phyloP scores from a whole-genome alignment of 768 basidiomycete genomes.

The Pulveroboletus sp. region DNA sequence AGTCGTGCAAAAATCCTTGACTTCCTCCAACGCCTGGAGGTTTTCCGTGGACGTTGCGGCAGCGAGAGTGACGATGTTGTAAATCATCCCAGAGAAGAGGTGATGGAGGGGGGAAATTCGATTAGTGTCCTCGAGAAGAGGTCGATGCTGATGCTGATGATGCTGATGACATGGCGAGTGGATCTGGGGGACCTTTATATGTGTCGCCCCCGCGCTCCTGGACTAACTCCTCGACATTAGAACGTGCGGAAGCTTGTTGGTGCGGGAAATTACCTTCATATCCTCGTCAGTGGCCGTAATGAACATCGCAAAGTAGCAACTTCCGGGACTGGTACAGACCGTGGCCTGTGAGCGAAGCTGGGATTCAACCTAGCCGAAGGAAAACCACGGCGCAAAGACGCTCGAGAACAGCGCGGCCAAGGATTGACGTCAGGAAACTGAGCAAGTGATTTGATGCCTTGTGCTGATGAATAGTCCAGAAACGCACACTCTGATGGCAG shows the following conservation, averaged over 20 bases:
- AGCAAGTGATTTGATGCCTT: slow-evolving; percentile 14
- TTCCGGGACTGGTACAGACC: slow-evolving; percentile 17
- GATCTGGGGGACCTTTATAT: slow-evolving; percentile 21
- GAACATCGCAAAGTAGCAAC: slow-evolving; percentile 10
- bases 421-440: slow-evolving; percentile 8
- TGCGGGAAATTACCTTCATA: slow-evolving; percentile 15
- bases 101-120: background rate
- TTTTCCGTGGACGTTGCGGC: slow-evolving; percentile 45
- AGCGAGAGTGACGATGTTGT: slow-evolving; percentile 39
- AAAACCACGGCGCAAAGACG: slow-evolving; percentile 19
- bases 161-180: slow-evolving; percentile 12
- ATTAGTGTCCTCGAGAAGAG: slow-evolving; percentile 8
- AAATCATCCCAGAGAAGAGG: slow-evolving; percentile 15
- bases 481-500: slow-evolving; percentile 6
- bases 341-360: slow-evolving; percentile 17
- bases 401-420: slow-evolving; percentile 16
- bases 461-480: slow-evolving; percentile 10
- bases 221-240: slow-evolving; percentile 9
- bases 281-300: slow-evolving; percentile 24
- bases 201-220: slow-evolving; percentile 3
- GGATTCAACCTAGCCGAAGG: slow-evolving; percentile 20
- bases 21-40: slow-evolving; percentile 48
- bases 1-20: slow-evolving; percentile 47
- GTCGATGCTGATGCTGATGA: slow-evolving; percentile 6
- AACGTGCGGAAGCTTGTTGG: slow-evolving; percentile 15